Base-by-base conservation (phyloP, 495 filamentous ascomycete genomes). In the Wilcoxina mikolae region DNA sequence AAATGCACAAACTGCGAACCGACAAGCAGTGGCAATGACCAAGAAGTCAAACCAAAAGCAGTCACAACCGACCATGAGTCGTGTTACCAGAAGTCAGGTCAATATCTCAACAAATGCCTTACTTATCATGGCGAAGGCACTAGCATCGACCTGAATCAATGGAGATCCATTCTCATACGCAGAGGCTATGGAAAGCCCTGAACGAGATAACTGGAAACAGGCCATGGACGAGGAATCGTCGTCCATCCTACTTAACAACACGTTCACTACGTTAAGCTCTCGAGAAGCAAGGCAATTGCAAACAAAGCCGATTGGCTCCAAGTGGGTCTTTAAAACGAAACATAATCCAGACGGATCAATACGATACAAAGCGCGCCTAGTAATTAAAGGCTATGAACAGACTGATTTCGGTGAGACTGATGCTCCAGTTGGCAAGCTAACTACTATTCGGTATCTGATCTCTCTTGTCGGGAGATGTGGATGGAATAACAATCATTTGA, bases 291-390 rank as follows among this genome's bases (percentile, higher is more conserved):
- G 41, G 7, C 5, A 26, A 7, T 5, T 11, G 22, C 22, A 20
- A 7, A 24, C 45, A 48, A 57, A 55, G 10, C 22, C 52, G 31
- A 53, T 63, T 28, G 35, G 52, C 15, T 46, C 42, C 18, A 56
- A 43, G 39, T 64, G 58, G 60, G 59, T 58, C 0, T 61, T 39
- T 25, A 53, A 54, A 3, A 56, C 22, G 1, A 63, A 57, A 43
- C 11, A 26, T 0, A 55, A 55, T 27, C 7, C 27, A 11, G 51
- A 60, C 25, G 26, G 51, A 0, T 52, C 20, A 0, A 57, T 25
- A n/a, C 18, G 55, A 22, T 63, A 48, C 23, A 59, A 64, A 22
- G 59, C 50, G 0, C 12, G 52, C 15, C 33, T 63, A 9, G 60
- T 58, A 0, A 35, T 58, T 17, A 51, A 55, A 41, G 55, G 55